phyloP scores from a whole-genome alignment of 2,329 filamentous ascomycete species.

The Rosellinia necatrix region DNA sequence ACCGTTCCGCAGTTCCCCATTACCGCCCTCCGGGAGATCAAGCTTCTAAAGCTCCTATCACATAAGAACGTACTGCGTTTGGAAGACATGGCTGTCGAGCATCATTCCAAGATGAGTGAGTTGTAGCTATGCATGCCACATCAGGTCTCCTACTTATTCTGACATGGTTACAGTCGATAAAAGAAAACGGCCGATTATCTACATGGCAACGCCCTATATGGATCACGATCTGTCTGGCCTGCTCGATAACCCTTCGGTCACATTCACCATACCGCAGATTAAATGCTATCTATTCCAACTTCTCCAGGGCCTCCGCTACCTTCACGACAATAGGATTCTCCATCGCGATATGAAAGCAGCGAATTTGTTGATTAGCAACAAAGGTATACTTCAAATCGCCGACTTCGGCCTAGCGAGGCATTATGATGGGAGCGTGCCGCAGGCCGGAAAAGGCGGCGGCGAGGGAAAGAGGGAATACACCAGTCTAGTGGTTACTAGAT shows the following conservation, averaged over 20 bases:
- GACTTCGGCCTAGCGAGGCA: constrained; percentile 95
- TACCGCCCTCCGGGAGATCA: constrained; percentile 95
- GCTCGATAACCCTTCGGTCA: constrained; percentile 89
- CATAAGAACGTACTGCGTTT: constrained; percentile 86
- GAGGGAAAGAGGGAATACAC: constrained; percentile 91
- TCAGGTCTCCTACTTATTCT: constrained; percentile 19
- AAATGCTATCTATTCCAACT: constrained; percentile 98
- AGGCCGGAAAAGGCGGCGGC: constrained; percentile 77
- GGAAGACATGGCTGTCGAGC: constrained; percentile 96
- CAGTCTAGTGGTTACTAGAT: constrained; percentile 92
- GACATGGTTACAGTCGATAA: constrained; percentile 66
- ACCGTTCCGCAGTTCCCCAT: constrained; percentile 76
- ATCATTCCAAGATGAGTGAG: constrained; percentile 47
- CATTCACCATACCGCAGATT: constrained; percentile 86
- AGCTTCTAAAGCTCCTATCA: constrained; percentile 91
- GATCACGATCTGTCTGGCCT: constrained; percentile 97
- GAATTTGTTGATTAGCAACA: constrained; percentile 94
- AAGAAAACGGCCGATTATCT: constrained; percentile 83
- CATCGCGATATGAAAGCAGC: constrained; percentile 99
- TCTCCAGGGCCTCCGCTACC: constrained; percentile 84
- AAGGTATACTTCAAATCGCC: constrained; percentile 90
- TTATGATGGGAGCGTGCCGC: constrained; percentile 83
- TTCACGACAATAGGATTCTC: constrained; percentile 87
- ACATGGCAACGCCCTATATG: constrained; percentile 99
- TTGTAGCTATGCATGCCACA: constrained; percentile 2